phyloP scores from a whole-genome alignment of 1,139 yeast genomes.

The Taphrina communis region DNA sequence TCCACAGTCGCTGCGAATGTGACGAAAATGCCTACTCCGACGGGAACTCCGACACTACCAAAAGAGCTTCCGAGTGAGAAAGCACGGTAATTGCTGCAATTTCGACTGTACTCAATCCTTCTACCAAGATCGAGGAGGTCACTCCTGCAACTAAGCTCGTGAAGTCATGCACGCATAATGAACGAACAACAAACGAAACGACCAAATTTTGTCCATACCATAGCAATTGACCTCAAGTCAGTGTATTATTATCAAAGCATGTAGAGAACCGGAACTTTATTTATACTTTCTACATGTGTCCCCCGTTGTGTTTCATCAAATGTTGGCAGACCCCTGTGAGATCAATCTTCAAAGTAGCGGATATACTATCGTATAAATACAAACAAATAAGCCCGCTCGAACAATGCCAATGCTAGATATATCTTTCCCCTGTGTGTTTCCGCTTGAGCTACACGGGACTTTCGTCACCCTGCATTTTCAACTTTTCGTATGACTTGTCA shows the following conservation, averaged over 20 bases:
- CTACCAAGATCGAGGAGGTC: too few relatives aligned
- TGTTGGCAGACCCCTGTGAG: too few relatives aligned
- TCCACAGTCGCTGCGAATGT: neutral
- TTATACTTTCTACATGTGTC: neutral
- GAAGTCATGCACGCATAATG: constrained; percentile 7
- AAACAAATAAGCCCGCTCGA: neutral
- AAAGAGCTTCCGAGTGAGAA: constrained; percentile 20
- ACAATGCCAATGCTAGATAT: constrained; percentile 11
- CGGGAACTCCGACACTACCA: neutral
- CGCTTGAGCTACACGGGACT: constrained; percentile 12
- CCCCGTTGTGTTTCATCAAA: too few relatives aligned
- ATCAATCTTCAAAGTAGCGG: too few relatives aligned
- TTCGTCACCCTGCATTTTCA: constrained; percentile 3
- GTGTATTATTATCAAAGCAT: constrained; percentile 23
- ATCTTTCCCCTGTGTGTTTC: neutral
- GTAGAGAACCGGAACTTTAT: constrained; percentile 16
- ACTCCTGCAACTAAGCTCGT: neutral
- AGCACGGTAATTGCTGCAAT: constrained; percentile 5
- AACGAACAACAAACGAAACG: constrained; percentile 18
- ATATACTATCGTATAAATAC: too few relatives aligned
- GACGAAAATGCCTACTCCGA: neutral
- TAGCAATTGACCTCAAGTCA: constrained; percentile 12
- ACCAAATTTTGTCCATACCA: constrained; percentile 16
- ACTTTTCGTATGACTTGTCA: constrained; percentile 7
- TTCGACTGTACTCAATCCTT: too few relatives aligned